Percentiles rank a stretch among this genome's conserved stretches.
phyloP scores from a whole-genome alignment of 768 basidiomycete species.

The Leccinum arenicola region DNA sequence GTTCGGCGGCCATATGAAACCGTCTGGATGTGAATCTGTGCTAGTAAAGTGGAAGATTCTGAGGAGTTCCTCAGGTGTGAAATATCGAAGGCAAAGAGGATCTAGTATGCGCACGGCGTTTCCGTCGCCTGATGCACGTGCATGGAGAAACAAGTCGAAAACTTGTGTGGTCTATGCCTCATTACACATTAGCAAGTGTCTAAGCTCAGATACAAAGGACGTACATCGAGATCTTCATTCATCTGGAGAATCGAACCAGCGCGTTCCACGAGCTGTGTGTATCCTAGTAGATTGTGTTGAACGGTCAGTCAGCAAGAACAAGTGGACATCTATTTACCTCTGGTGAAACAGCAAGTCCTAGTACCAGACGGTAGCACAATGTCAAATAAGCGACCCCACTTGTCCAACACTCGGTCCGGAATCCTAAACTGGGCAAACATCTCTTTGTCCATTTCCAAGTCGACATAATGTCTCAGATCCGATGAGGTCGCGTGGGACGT shows the following conservation, averaged over 20 bases:
- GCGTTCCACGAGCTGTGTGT: slow-evolving; percentile 74
- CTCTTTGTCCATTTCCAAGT: slow-evolving; percentile 10
- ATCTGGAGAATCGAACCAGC: slow-evolving; percentile 75
- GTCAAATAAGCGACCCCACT: slow-evolving; percentile 81
- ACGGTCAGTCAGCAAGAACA: background rate
- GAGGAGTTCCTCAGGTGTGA: slow-evolving; percentile 70
- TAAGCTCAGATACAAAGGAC: slow-evolving; percentile 6
- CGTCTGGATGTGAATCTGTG: background rate
- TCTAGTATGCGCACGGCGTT: slow-evolving; percentile 53
- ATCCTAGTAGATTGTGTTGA: slow-evolving; percentile 44
- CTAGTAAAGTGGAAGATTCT: slow-evolving; percentile 59
- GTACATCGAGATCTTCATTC: slow-evolving; percentile 64
- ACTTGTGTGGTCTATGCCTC: slow-evolving; percentile 53
- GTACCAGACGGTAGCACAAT: slow-evolving; percentile 63
- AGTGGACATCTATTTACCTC: slow-evolving; percentile 42
- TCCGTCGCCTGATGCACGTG: slow-evolving; percentile 37
- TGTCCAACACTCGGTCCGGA: slow-evolving; percentile 59
- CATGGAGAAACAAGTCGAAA: slow-evolving; percentile 54
- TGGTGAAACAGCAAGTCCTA: slow-evolving; percentile 77
- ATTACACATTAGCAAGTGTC: background rate
- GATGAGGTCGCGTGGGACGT: background rate
- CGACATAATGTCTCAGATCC: slow-evolving; percentile 14
- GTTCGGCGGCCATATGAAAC: slow-evolving; percentile 61
- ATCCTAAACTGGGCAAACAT: slow-evolving; percentile 36
- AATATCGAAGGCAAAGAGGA: slow-evolving; percentile 68